Conservation (phyloP, 257 asterid species). For the Marsdenia floribunda region DNA sequence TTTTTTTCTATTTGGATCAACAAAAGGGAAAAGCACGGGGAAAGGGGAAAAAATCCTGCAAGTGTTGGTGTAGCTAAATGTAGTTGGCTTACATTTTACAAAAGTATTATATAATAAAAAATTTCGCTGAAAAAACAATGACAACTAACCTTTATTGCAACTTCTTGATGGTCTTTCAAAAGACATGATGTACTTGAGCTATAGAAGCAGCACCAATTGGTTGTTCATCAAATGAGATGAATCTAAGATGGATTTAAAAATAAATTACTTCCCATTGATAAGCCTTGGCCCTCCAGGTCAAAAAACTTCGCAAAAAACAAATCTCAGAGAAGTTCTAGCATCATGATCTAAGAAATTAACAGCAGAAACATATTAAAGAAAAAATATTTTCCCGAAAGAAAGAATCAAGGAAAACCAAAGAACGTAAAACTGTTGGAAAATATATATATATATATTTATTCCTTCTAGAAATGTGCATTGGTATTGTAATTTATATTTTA, state of each 20-base stretch:
- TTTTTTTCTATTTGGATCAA: no score
- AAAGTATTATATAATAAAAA: not conserved
- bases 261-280: slow-evolving; percentile 13
- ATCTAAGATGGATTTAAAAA: slow-evolving; percentile 45
- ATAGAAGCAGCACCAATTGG: slow-evolving; percentile 99
- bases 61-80: not conserved
- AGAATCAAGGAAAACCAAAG: not conserved
- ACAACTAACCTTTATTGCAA: slow-evolving; percentile 78
- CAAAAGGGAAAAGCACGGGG: no score
- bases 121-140: slow-evolving; percentile 8
- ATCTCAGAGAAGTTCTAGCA: not conserved
- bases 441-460: not conserved
- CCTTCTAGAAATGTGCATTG: not conserved
- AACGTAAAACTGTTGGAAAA: not conserved
- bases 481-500: not conserved
- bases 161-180: slow-evolving; percentile 66
- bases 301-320: not conserved
- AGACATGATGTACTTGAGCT: slow-evolving; percentile 95
- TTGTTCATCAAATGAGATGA: slow-evolving; percentile 69
- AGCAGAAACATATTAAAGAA: not conserved
- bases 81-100: not conserved
- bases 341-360: not conserved
- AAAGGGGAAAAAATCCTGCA: not conserved
- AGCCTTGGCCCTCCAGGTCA: slow-evolving; percentile 12
- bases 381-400: not conserved